These are phyloP conservation scores for Xylaria nigripes DNA, from an alignment of 495 filamentous ascomycete genomes.

Conservation along the genomic window DNA sequence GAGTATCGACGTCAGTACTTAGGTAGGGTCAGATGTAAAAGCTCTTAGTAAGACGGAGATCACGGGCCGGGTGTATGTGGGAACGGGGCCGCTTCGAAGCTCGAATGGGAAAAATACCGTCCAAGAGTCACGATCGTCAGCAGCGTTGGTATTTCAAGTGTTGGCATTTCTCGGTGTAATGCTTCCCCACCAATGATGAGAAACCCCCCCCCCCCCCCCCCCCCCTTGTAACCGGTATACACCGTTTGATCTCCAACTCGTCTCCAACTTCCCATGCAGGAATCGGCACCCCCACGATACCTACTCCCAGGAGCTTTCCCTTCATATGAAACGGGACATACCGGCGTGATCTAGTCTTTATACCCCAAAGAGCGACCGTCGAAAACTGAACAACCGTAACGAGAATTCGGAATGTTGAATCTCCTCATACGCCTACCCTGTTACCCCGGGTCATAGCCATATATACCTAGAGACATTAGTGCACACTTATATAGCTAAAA, in stretches of 20 bases:
- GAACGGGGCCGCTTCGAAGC: neutral
- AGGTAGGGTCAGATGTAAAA: neutral
- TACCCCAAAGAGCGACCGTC: neutral
- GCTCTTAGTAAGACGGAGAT: constrained; percentile 13
- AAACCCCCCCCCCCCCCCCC: too few relatives aligned
- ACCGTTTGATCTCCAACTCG: constrained; percentile 9
- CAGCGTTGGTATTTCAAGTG: neutral
- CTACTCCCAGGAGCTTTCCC: neutral
- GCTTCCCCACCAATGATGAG: constrained; percentile 19
- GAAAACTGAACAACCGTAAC: neutral
- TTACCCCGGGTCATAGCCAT: too few relatives aligned
- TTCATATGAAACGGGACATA: too few relatives aligned
- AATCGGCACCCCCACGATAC: neutral
- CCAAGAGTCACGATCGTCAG: neutral
- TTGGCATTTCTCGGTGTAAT: constrained; percentile 16
- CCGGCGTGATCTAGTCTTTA: neutral
- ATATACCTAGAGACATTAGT: too few relatives aligned
- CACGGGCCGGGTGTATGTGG: constrained; percentile 14
- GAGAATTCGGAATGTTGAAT: neutral
- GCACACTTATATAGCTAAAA: constrained; percentile 2
- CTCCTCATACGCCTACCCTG: neutral
- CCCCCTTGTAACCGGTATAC: neutral
- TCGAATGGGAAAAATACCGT: neutral
- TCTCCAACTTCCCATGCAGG: constrained; percentile 12
- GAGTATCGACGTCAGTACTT: too few relatives aligned